Evolutionary conservation across 192 early-diverging fungal genomes (phyloP), one percentile per base, ranked within the genome.

Genomic region (Coemansia sp.): DNA sequence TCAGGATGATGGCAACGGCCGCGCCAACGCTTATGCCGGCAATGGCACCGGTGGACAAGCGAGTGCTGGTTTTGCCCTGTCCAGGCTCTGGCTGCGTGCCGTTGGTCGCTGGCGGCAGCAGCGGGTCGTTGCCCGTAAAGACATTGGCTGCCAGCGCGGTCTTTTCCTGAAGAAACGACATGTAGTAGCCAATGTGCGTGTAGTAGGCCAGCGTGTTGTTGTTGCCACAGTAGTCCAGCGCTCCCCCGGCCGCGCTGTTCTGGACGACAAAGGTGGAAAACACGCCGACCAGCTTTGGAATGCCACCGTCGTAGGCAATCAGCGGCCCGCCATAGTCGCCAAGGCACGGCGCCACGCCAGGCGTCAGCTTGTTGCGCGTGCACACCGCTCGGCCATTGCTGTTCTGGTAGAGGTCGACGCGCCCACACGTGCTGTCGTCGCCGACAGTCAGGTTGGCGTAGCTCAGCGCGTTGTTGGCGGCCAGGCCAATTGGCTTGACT

Each of bases 261-360:
- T 49, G 42, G n/a, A 62, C 62, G 11, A 45, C 70, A 69, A 78
- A 65, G 15, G 70, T 65, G 2, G 76, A 78, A 11, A 72, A 60
- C 10, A 78, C 45, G 20, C 76, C 76, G 1, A 78, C 76, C 41
- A 78, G 70, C 63, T 78, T 72, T 38, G 70, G 46, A 12, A 65
- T 41, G 29, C 65, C 63, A 1, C 54, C 32, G 51, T 73, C 76
- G 22, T 78, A 73, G 11, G 49, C 65, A 15, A 78, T 62, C 51
- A 78, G 58, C 22, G 76, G 76, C 1, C 70, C 76, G 4, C 76
- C 76, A 46, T 67, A 78, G 63, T 78, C 76, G 19, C 76, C 76
- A 31, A 73, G 57, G 14, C 76, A 78, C 17, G 76, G 76, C 15
- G 66, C 70, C 35, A 49, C 40, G 20, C 63, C 67, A 4, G 65